Conservation (phyloP, 257 asterid genomes). For the Coffea eugenioides region DNA sequence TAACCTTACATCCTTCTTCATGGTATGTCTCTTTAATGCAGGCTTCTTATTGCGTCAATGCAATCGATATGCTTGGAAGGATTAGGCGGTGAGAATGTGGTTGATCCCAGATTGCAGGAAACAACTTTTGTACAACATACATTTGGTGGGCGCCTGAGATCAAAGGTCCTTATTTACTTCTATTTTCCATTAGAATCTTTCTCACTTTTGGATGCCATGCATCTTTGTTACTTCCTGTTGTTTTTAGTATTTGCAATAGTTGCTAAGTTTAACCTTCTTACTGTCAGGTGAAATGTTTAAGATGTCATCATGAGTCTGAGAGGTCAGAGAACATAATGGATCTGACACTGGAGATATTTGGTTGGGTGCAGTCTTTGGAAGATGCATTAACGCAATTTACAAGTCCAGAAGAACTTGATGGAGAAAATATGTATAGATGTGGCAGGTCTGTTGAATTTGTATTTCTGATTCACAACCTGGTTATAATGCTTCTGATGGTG, state of each 20-base stretch:
- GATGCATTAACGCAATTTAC: conserved; percentile 87
- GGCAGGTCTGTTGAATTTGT: conserved; percentile 46
- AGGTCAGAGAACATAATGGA: conserved; percentile 78
- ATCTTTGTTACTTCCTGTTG: neutral
- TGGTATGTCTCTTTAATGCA: conserved; percentile 17
- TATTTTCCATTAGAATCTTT: neutral
- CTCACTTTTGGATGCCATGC: neutral
- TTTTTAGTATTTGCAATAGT: neutral
- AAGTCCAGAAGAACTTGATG: conserved; percentile 80
- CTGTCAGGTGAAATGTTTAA: conserved; percentile 73
- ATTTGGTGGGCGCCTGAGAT: conserved; percentile 80
- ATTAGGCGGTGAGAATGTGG: conserved; percentile 70
- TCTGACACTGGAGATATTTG: conserved; percentile 78
- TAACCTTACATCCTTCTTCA: neutral
- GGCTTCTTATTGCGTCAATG: conserved; percentile 90
- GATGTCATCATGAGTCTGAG: conserved; percentile 72
- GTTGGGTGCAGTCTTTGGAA: conserved; percentile 75
- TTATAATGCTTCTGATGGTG: neutral
- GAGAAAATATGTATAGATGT: conserved; percentile 87
- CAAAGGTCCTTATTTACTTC: conserved; percentile 53
- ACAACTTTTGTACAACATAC: conserved; percentile 78
- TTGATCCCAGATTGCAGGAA: conserved; percentile 73
- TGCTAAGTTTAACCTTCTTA: conserved; percentile 9
- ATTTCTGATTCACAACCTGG: neutral
- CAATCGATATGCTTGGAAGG: conserved; percentile 82